Evolutionary conservation across 1,139 yeast species (phyloP).

Genomic region (Suhomyces anneliseae): DNA sequence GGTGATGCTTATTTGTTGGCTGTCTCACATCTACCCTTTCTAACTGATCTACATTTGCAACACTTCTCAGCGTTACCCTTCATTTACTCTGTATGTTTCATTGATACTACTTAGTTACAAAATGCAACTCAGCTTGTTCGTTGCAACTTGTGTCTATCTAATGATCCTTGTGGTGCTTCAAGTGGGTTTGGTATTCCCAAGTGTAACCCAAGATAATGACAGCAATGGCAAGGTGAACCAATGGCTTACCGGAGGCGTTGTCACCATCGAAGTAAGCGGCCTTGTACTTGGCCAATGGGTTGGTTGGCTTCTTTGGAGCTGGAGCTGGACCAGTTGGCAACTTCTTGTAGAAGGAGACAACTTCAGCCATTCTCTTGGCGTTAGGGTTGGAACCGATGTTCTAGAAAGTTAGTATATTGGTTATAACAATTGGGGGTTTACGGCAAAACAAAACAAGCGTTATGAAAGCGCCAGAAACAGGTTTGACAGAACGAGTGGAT

Average conservation of each 20-base stretch:
- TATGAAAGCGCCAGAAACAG: too few species aligned
- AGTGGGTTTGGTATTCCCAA: conserved; percentile 90
- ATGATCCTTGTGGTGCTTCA: conserved; percentile 46
- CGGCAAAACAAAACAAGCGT: too few species aligned
- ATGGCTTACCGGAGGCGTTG: conserved; percentile 78
- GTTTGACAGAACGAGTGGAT: too few species aligned
- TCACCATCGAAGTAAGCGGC: conserved; percentile 79
- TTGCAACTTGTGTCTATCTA: conserved; percentile 8
- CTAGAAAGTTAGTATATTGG: conserved; percentile 48
- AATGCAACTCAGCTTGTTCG: too few species aligned
- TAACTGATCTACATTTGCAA: too few species aligned
- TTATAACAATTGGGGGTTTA: too few species aligned
- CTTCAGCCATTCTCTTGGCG: conserved; percentile 95
- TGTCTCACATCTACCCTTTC: too few species aligned
- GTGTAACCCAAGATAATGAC: conserved; percentile 82
- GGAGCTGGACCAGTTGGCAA: conserved; percentile 92
- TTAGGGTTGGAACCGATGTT: conserved; percentile 94
- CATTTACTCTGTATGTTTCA: background rate
- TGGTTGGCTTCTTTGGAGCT: conserved; percentile 66
- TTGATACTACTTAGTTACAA: background rate
- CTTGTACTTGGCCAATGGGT: conserved; percentile 74
- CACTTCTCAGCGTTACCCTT: too few species aligned
- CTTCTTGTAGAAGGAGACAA: conserved; percentile 92
- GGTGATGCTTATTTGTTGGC: too few species aligned
- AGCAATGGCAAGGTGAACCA: conserved; percentile 73